Evolutionary conservation across 169 alveolate species (phyloP).

Genomic region (Eimeria nieschulzi): DNA sequence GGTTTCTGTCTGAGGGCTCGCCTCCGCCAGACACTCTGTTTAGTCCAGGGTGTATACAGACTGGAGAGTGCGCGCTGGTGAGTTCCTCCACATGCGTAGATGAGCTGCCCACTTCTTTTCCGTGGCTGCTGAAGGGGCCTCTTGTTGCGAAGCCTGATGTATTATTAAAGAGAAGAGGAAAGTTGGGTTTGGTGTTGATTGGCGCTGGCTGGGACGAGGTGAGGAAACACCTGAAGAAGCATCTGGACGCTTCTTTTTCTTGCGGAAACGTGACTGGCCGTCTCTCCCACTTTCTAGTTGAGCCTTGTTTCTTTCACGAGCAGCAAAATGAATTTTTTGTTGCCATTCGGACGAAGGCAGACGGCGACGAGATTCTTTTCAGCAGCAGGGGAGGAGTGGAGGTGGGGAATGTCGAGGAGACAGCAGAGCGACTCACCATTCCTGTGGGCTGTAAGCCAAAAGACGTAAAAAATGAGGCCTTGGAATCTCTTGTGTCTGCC

Average conservation of each 20-base stretch:
- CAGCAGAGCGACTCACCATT: conserved; percentile 68
- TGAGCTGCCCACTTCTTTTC: conserved; percentile 1
- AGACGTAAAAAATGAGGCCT: not conserved
- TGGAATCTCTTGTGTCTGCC: not conserved
- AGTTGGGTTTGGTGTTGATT: conserved; percentile 76
- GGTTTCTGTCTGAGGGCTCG: not conserved
- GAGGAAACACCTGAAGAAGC: conserved; percentile 9
- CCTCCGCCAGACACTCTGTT: not conserved
- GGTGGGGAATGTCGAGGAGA: conserved; percentile 77
- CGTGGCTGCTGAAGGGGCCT: conserved; percentile 57
- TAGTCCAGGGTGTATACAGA: not conserved
- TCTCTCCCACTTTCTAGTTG: conserved; percentile 77
- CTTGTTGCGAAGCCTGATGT: conserved; percentile 80
- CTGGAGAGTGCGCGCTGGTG: conserved; percentile 36
- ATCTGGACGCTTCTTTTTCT: not conserved
- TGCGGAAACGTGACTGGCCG: conserved; percentile 67
- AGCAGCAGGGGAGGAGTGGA: conserved; percentile 72
- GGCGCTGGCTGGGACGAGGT: conserved; percentile 16
- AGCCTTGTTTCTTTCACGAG: conserved; percentile 71
- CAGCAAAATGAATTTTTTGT: conserved; percentile 73
- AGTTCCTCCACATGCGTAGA: conserved; percentile 6
- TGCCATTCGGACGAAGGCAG: conserved; percentile 71
- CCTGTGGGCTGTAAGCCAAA: not conserved
- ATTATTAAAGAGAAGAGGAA: conserved; percentile 79
- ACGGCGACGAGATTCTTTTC: conserved; percentile 77